Base-by-base conservation (phyloP, 805 yeast genomes). In the Candida succiphila region DNA sequence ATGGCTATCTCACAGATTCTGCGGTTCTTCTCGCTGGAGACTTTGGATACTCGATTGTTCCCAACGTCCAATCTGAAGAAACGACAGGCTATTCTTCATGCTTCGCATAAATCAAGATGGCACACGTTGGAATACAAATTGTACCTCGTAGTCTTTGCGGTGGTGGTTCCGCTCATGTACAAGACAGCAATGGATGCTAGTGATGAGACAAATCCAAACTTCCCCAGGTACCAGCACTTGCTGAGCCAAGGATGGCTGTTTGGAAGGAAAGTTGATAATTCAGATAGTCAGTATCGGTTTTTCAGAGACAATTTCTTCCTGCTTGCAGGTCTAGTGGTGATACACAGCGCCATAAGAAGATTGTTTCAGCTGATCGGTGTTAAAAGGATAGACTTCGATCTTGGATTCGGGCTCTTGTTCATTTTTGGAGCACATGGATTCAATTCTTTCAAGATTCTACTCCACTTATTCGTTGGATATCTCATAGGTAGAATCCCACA, bases 181-280 rank as follows among this genome's bases (percentile, higher is more conserved):
- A 72, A 72, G 44, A 76, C 92, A 1, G 95, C 92, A 2, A 70
- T 82, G 70, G 79, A 74, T 25, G 89, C 94, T 7, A 78, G 88
- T 23, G 76, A 75, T 46, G 79, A 77, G 42, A 61, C 75, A 2
- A 85, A 83, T 46, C 78, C 81, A 9, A 86, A 86, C 49, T 89
- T 79, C 50, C 66, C 69, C 15, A 61, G 62, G 32, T 86, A 70
- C 49, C 69, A 69, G 42, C 68, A 72, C 32, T 59, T 78, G 25
- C 61, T 89, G 33, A 66, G 79, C 20, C 64, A 74, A 5, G 97
- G 98, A 4, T 89, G 97, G 97, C 60, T 87, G 45, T 73, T 80
- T 51, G 96, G 95, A 7, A 61, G 95, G 18, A 81, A 79, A 55
- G 94, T 86, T 27, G 98, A 92, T 54, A 88, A 89, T 52, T 81